Evolutionary conservation across 257 asterid genomes (phyloP).

Genomic region (Solanum lignicaule): DNA sequence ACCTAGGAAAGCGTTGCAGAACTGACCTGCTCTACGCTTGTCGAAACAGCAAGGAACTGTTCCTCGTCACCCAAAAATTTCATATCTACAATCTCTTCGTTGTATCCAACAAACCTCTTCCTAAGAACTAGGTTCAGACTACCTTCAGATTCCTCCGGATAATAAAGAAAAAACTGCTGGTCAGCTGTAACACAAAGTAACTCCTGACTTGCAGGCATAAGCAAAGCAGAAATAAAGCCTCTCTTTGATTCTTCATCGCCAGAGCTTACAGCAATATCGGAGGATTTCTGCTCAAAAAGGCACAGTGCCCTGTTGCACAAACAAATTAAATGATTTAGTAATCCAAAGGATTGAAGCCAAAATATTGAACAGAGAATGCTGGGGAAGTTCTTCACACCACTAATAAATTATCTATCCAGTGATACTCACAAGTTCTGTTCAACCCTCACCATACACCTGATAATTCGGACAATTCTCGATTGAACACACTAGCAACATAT

Average conservation of each 20-base stretch:
- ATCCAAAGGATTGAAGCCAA: background rate
- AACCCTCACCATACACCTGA: background rate
- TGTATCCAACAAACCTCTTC: conserved; percentile 85
- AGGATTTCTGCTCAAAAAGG: conserved; percentile 78
- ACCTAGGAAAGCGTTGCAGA: background rate
- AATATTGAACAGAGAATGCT: background rate
- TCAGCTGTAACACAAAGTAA: conserved; percentile 86
- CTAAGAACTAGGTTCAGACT: conserved; percentile 40
- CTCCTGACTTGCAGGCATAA: conserved; percentile 74
- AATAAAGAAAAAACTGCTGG: conserved; percentile 88
- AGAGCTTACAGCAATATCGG: conserved; percentile 58
- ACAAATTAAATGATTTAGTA: background rate
- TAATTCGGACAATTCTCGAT: background rate
- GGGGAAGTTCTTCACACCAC: background rate
- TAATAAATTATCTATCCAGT: background rate
- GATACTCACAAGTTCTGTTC: background rate
- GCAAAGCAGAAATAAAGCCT: conserved; percentile 74
- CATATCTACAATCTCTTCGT: conserved; percentile 94
- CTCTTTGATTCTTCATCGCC: conserved; percentile 67
- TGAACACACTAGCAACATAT: background rate
- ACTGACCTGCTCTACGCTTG: conserved; percentile 88
- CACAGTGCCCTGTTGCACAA: conserved; percentile 52
- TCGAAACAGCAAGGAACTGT: conserved; percentile 81
- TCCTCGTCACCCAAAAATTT: conserved; percentile 94
- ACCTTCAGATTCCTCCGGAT: conserved; percentile 38